Percentiles rank a stretch among this genome's conserved stretches.
Evolutionary conservation across 176 grass and related monocot species (phyloP).

Genomic region (Puccinellia tenuiflora): DNA sequence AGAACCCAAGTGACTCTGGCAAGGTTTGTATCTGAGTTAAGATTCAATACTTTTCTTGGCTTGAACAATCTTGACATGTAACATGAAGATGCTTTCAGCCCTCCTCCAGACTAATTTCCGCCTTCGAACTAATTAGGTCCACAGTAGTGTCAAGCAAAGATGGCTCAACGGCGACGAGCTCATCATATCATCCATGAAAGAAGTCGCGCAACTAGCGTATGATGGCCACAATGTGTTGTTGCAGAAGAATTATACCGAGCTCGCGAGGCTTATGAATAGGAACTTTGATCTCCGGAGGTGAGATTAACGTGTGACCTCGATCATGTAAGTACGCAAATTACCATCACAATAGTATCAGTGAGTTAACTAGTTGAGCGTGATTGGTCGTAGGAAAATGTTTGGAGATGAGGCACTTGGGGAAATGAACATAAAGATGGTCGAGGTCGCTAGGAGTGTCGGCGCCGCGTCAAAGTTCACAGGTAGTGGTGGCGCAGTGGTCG

Average conservation of each 20-base stretch:
- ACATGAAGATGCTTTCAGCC: neutral
- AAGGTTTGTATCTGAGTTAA: conserved; percentile 49
- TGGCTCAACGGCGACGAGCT: conserved; percentile 68
- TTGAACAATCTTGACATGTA: neutral
- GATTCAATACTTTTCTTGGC: neutral
- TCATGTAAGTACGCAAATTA: neutral
- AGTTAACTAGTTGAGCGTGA: neutral
- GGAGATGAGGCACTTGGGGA: conserved; percentile 64
- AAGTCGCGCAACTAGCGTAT: conserved; percentile 55
- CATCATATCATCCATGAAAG: conserved; percentile 62
- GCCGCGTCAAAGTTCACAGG: conserved; percentile 71
- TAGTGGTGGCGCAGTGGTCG: conserved; percentile 68
- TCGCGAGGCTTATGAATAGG: conserved; percentile 53
- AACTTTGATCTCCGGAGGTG: conserved; percentile 77
- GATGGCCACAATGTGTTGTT: conserved; percentile 47
- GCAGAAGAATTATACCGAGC: conserved; percentile 43
- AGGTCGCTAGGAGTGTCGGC: conserved; percentile 55
- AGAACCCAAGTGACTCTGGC: conserved; percentile 88
- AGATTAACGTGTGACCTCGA: neutral
- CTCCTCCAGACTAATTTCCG: neutral
- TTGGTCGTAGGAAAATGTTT: conserved; percentile 64
- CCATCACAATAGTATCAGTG: neutral
- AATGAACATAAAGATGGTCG: conserved; percentile 80
- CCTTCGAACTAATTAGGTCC: conserved; percentile 38
- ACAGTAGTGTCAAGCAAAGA: conserved; percentile 70